Conservation (phyloP, 805 yeast species). For the Lachancea dasiensis region DNA sequence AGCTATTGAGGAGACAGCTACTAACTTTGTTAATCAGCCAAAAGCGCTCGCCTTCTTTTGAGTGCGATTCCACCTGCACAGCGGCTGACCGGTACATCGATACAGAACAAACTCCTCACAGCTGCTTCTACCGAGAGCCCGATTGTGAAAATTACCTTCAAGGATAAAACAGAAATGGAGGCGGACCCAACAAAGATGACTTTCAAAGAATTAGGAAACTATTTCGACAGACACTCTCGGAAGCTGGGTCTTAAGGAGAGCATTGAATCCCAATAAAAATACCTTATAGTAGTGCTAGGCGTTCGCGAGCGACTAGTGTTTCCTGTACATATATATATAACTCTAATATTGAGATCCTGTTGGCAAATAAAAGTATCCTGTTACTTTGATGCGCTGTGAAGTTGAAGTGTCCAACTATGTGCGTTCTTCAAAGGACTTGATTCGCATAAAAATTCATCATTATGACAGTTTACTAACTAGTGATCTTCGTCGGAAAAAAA, state of each 20-base stretch:
- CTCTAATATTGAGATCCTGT: no score
- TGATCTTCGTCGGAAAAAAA: no score
- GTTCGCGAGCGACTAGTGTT: no score
- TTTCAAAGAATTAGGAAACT: slow-evolving; percentile 56
- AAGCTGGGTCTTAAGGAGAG: slow-evolving; percentile 69
- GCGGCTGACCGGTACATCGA: slow-evolving; percentile 48
- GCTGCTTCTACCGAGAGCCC: slow-evolving; percentile 44
- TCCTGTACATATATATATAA: no score
- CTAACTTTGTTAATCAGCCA: slow-evolving; percentile 37
- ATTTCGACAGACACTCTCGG: slow-evolving; percentile 79
- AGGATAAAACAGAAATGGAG: slow-evolving; percentile 67
- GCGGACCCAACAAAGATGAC: slow-evolving; percentile 56
- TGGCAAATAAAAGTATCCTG: no score
- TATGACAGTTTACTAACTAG: no score
- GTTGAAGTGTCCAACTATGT: no score
- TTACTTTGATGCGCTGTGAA: no score
- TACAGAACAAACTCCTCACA: slow-evolving; percentile 59
- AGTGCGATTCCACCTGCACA: slow-evolving; percentile 74
- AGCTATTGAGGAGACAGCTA: not conserved
- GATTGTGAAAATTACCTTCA: slow-evolving; percentile 65
- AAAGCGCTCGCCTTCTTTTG: slow-evolving; percentile 72
- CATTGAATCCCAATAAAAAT: slow-evolving; percentile 33
- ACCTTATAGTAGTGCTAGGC: not conserved
- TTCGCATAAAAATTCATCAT: no score
- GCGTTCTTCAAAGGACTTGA: no score